Evolutionary conservation across 306 rosid genomes (phyloP).

Genomic region (Vigna nakashimae): DNA sequence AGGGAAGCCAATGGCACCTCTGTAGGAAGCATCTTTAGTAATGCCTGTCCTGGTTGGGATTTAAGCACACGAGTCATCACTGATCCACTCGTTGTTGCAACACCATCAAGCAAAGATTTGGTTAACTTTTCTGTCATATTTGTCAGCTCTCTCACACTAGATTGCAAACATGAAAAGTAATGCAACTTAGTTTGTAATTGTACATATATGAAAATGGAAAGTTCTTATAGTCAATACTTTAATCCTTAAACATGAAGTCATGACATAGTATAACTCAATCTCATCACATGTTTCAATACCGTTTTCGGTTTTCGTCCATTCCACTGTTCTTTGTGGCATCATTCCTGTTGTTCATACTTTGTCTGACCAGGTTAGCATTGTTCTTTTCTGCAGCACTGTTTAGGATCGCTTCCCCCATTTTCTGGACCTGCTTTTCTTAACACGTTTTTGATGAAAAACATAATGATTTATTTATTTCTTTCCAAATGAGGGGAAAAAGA

Average conservation of each 20-base stretch:
- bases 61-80: constrained; percentile 72
- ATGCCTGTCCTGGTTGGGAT: constrained; percentile 82
- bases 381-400: constrained; percentile 42
- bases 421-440: constrained; percentile 64
- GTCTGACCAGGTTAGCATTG: constrained; percentile 41
- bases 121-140: constrained; percentile 82
- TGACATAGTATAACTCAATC: not conserved
- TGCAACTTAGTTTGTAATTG: constrained; percentile 9
- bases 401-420: constrained; percentile 80
- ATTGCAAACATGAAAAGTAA: constrained; percentile 24
- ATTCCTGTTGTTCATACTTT: constrained; percentile 39
- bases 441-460: constrained; percentile 10
- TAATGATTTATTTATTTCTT: constrained; percentile 11
- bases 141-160: constrained; percentile 72
- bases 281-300: constrained; percentile 53
- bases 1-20: constrained; percentile 90
- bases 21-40: constrained; percentile 81
- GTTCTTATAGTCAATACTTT: not conserved
- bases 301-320: constrained; percentile 63
- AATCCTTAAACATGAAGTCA: constrained; percentile 1
- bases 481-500: not conserved
- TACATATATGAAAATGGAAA: not conserved
- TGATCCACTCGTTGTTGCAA: constrained; percentile 78
- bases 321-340: constrained; percentile 37
- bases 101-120: constrained; percentile 79